Base-by-base conservation (phyloP, 1,284 basidiomycete genomes). In the Tranzscheliella williamsii region DNA sequence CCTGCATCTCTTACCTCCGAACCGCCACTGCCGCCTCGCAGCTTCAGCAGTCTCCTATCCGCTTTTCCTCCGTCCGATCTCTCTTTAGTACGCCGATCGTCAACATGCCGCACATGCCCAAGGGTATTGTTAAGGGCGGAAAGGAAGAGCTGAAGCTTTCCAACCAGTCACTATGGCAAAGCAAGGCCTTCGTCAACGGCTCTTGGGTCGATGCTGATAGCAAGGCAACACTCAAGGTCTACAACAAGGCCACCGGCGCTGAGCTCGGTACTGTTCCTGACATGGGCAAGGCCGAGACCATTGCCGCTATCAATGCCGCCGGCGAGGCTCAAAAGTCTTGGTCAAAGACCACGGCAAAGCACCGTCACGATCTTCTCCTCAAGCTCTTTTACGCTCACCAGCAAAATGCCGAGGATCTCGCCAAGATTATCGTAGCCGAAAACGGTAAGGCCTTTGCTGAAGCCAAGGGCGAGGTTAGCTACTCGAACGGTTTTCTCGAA, bases 171-270 rank as follows among this genome's bases (percentile, higher is more conserved):
- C 65, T 77, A 32, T 54, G 73, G 40, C 53, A 57, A 23, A 47
- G 42, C 3, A 58, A 74, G 24, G 67, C 70, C 4, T 71, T 63
- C 61, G 64, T 77, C 61, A 63, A 75, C 33, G 75, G 75, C 37
- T 24, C 52, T 26, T 77, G 75, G 75, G 49, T 62, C 27, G 37
- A 61, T 27, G 58, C 74, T 13, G 31, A 51, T 30, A 48, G 29
- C 53, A 66, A 62, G 18, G 42, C 62, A 27, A 75, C 67, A 18
- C 56, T 73, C 34, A 47, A 63, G 24, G 75, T 77, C 38, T 58
- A 47, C 46, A 76, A 77, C 64, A 76, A 76, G 57, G 73, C 75
- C 13, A 77, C 75, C 15, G 54, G 58, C 12, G 61, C 70, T n/a
- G 57, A 67, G 29, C 49, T 77, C 22, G 71, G 62, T 17, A 36